phyloP scores from a whole-genome alignment of 1,284 basidiomycete species.

The Cutaneotrichosporon sp. region DNA sequence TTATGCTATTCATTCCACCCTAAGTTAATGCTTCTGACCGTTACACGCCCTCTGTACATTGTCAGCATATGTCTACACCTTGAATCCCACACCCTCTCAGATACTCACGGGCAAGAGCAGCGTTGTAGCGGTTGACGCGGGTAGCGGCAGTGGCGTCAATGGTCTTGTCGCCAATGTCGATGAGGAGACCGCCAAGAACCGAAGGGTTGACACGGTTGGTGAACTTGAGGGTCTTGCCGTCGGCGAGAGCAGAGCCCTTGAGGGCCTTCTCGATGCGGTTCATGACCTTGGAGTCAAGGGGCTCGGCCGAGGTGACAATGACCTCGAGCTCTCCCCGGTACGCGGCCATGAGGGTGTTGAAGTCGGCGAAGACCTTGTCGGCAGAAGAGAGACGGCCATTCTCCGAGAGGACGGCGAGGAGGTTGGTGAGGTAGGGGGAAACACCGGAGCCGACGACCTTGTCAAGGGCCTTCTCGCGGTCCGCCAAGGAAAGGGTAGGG shows the following conservation, averaged over 20 bases:
- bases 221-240: constrained; percentile 80
- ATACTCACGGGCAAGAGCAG: constrained; percentile 66
- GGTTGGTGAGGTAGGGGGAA: constrained; percentile 81
- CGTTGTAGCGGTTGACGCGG: constrained; percentile 91
- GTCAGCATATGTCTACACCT: constrained; percentile 3
- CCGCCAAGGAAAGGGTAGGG: constrained; percentile 78
- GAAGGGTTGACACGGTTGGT: constrained; percentile 88
- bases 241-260: constrained; percentile 75
- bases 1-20: constrained; percentile 24
- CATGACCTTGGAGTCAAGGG: constrained; percentile 66
- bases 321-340: constrained; percentile 93
- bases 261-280: constrained; percentile 75
- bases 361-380: constrained; percentile 81
- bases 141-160: constrained; percentile 87
- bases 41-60: constrained; percentile 32
- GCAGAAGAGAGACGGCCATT: constrained; percentile 87
- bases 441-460: constrained; percentile 63
- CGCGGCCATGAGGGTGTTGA: constrained; percentile 80
- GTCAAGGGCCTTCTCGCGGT: constrained; percentile 67
- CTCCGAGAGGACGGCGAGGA: constrained; percentile 84
- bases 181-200: constrained; percentile 80
- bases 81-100: background rate
- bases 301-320: constrained; percentile 78
- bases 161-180: constrained; percentile 98
- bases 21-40: constrained; percentile 15